phyloP scores from a whole-genome alignment of 768 basidiomycete species.

The Amyloporia xantha region DNA sequence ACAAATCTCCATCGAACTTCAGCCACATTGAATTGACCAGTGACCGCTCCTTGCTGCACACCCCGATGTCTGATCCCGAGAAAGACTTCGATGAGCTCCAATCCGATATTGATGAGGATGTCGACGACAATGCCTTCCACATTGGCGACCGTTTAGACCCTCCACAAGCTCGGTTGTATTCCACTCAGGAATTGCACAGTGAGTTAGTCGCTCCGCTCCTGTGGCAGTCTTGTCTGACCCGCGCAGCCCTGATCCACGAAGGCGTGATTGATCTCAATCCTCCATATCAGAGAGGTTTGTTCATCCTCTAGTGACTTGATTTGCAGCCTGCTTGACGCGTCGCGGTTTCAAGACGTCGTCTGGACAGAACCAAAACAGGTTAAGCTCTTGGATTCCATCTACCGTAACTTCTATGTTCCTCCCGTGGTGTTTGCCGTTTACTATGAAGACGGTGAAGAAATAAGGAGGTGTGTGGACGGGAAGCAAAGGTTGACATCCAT shows the following conservation, averaged over 20 bases:
- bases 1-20: too few species aligned
- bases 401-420: conserved; percentile 47
- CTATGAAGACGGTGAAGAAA: conserved; percentile 32
- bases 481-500: conserved; percentile 47
- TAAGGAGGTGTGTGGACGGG: conserved; percentile 45
- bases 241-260: conserved; percentile 56
- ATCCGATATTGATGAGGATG: conserved; percentile 11
- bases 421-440: conserved; percentile 42
- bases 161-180: conserved; percentile 16
- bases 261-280: conserved; percentile 67
- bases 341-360: conserved; percentile 50
- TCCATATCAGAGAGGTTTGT: conserved; percentile 63
- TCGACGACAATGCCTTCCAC: conserved; percentile 13
- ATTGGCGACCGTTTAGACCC: conserved; percentile 16
- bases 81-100: conserved; percentile 17
- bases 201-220: too few species aligned
- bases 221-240: not conserved
- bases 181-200: conserved; percentile 20
- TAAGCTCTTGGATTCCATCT: conserved; percentile 44
- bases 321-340: not conserved
- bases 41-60: too few species aligned
- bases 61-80: conserved; percentile 8
- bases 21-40: too few species aligned
- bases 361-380: conserved; percentile 68
- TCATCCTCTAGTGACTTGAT: not conserved